Conservation (phyloP, 2,329 filamentous ascomycete species). For the Ophiostoma piceae region DNA sequence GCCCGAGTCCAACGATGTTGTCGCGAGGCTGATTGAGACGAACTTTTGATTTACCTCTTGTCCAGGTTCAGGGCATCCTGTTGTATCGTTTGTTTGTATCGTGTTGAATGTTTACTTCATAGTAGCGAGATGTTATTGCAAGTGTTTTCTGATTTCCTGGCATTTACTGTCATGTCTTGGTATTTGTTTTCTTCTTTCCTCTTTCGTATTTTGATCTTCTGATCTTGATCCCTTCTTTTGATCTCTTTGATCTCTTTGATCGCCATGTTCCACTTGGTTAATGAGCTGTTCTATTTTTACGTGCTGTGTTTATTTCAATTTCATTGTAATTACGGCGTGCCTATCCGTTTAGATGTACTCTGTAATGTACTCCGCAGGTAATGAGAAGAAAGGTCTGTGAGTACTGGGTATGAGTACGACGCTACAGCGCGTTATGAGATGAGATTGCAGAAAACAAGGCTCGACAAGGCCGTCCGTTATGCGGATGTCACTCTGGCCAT, state of each 20-base stretch:
- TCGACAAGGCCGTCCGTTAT: background rate
- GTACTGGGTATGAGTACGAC: background rate
- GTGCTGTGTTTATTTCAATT: background rate
- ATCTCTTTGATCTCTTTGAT: background rate
- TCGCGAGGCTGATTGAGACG: slow-evolving; percentile 38
- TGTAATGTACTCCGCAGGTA: background rate
- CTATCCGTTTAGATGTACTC: background rate
- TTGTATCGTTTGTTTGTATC: no score
- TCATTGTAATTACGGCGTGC: background rate
- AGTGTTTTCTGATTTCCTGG: background rate
- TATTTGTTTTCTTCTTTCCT: background rate
- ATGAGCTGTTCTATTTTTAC: slow-evolving; percentile 9
- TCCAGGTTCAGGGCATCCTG: no score
- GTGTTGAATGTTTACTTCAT: background rate
- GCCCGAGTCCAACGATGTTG: slow-evolving; percentile 38
- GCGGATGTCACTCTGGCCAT: background rate
- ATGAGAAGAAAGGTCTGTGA: no score
- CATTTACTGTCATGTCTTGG: background rate
- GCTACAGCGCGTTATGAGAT: background rate
- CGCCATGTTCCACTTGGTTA: background rate
- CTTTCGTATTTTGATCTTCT: background rate
- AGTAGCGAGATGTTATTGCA: background rate
- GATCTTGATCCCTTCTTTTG: no score
- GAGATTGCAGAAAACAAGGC: slow-evolving; percentile 6
- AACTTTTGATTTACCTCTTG: slow-evolving; percentile 36